These are phyloP conservation scores for Lactarius sanguifluus DNA, from an alignment of 768 basidiomycete species.

Conservation along the genomic window DNA sequence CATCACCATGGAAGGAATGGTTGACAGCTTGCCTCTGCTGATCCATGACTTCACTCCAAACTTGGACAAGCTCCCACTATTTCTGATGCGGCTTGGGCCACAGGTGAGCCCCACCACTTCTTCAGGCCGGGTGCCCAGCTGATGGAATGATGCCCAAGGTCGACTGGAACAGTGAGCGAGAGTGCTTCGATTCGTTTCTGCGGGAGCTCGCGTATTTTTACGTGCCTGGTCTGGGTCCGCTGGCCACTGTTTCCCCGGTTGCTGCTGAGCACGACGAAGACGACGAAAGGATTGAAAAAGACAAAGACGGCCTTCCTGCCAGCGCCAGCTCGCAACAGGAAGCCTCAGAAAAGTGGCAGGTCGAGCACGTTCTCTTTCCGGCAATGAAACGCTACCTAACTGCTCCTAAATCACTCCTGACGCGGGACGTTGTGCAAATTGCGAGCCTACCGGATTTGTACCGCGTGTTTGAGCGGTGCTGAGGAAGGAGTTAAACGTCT, in stretches of 20 bases:
- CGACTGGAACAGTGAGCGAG: slow-evolving; percentile 80
- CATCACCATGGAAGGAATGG: slow-evolving; percentile 61
- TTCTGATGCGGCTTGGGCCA: slow-evolving; percentile 90
- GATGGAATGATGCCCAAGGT: slow-evolving; percentile 53
- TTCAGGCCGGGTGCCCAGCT: slow-evolving; percentile 7
- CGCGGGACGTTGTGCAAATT: slow-evolving; percentile 78
- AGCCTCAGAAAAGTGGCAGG: slow-evolving; percentile 76
- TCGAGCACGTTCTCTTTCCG: slow-evolving; percentile 90
- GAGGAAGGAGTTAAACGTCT: slow-evolving; percentile 9
- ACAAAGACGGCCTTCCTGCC: slow-evolving; percentile 31
- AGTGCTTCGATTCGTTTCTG: slow-evolving; percentile 84
- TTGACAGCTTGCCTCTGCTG: slow-evolving; percentile 81
- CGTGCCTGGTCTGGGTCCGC: slow-evolving; percentile 56
- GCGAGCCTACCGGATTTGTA: slow-evolving; percentile 91
- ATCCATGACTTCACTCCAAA: slow-evolving; percentile 88
- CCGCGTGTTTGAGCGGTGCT: slow-evolving; percentile 93
- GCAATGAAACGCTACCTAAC: slow-evolving; percentile 74
- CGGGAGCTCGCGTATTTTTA: slow-evolving; percentile 93
- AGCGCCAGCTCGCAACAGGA: slow-evolving; percentile 38
- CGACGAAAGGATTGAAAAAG: background rate
- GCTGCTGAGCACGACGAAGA: background rate
- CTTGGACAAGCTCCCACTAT: slow-evolving; percentile 83
- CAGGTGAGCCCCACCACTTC: slow-evolving; percentile 45
- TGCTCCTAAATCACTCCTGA: slow-evolving; percentile 65
- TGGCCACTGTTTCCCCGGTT: slow-evolving; percentile 31